phyloP scores from a whole-genome alignment of 176 grass and related monocot species.

The Oryza meyeriana region DNA sequence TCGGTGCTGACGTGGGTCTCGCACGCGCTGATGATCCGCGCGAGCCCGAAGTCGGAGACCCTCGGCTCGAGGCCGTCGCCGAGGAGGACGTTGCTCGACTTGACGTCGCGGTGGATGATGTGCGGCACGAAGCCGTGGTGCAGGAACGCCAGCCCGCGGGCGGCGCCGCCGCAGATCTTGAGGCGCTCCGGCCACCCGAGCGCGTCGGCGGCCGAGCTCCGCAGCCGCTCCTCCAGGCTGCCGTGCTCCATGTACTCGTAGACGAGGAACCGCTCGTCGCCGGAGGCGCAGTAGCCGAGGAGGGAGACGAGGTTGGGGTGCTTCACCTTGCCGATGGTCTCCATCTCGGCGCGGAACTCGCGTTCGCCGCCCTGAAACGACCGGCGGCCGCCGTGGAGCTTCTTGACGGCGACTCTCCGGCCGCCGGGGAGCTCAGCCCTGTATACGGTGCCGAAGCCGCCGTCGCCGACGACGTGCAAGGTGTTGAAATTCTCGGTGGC shows the following conservation, averaged over 20 bases:
- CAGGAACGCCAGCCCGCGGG: constrained; percentile 66
- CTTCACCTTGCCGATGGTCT: constrained; percentile 89
- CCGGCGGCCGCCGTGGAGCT: constrained; percentile 54
- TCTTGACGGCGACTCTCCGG: constrained; percentile 64
- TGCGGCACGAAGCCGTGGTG: constrained; percentile 84
- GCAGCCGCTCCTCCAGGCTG: constrained; percentile 69
- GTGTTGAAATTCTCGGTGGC: constrained; percentile 70
- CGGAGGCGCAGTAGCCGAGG: constrained; percentile 63
- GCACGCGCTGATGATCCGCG: constrained; percentile 80
- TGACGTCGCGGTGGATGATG: constrained; percentile 88
- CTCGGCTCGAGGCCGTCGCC: constrained; percentile 60
- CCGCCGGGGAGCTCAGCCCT: constrained; percentile 51
- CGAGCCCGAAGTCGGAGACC: constrained; percentile 77
- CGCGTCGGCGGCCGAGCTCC: constrained; percentile 38
- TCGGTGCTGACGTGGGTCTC: constrained; percentile 88
- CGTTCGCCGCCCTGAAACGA: constrained; percentile 40
- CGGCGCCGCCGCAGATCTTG: constrained; percentile 66
- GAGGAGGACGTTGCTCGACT: constrained; percentile 83
- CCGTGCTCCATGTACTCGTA: constrained; percentile 88
- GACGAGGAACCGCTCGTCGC: constrained; percentile 65
- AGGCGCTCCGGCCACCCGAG: constrained; percentile 70
- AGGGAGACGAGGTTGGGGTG: constrained; percentile 77
- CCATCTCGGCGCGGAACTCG: constrained; percentile 85
- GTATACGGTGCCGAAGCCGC: constrained; percentile 84
- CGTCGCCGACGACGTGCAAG: constrained; percentile 62